Evolutionary conservation across 352 stramenopile genomes (phyloP).

Genomic region (Elongisporangium senticosum): DNA sequence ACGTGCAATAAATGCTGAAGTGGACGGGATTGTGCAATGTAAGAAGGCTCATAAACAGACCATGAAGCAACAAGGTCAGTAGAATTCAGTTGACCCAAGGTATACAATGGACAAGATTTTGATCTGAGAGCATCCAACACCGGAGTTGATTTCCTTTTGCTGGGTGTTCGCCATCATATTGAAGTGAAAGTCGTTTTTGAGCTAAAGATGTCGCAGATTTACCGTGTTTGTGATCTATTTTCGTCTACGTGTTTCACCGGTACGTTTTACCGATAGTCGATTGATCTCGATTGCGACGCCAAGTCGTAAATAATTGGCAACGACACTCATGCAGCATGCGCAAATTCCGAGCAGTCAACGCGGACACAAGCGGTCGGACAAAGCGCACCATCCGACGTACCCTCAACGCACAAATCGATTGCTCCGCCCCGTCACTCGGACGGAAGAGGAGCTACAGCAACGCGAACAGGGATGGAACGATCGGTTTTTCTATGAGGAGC

Average conservation of each 20-base stretch:
- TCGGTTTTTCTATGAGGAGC: conserved; percentile 55
- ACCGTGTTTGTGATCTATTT: neutral
- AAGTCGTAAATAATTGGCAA: conserved; percentile 37
- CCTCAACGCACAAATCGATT: conserved; percentile 25
- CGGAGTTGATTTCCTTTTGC: neutral
- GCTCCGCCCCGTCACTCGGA: conserved; percentile 33
- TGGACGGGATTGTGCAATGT: conserved; percentile 47
- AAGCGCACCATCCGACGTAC: conserved; percentile 11
- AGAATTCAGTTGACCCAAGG: conserved; percentile 1
- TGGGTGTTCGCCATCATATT: neutral
- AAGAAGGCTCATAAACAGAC: conserved; percentile 56
- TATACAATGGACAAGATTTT: conserved; percentile 4
- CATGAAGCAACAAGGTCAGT: conserved; percentile 33
- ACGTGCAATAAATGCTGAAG: conserved; percentile 39
- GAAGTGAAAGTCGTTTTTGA: neutral
- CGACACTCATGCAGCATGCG: conserved; percentile 34
- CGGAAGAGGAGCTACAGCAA: conserved; percentile 43
- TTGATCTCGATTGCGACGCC: conserved; percentile 25
- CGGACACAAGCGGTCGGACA: conserved; percentile 13
- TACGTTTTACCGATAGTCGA: neutral
- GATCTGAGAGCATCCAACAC: neutral
- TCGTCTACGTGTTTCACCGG: neutral
- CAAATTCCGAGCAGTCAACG: neutral
- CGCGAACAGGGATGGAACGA: conserved; percentile 74
- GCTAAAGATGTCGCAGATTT: too few relatives aligned